phyloP scores from a whole-genome alignment of 306 rosid species.

The Medicago truncatula region DNA sequence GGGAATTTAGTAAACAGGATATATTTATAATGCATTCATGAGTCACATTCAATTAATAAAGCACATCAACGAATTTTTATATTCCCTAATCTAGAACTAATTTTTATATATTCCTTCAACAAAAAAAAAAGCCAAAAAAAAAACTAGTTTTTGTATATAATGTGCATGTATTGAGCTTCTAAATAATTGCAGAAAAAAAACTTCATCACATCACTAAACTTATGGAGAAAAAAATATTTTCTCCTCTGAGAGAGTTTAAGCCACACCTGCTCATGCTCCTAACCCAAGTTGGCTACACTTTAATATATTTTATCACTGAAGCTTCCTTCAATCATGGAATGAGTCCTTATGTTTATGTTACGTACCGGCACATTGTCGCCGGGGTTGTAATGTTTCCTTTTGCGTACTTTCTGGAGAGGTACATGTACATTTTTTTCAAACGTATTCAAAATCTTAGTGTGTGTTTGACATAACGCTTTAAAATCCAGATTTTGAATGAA shows the following conservation, averaged over 20 bases:
- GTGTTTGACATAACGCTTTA: background rate
- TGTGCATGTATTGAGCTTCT: constrained; percentile 37
- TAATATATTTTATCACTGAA: constrained; percentile 67
- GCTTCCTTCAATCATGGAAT: constrained; percentile 91
- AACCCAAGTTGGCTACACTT: constrained; percentile 60
- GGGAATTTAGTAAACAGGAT: constrained; percentile 38
- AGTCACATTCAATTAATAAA: constrained; percentile 40
- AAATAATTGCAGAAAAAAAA: constrained; percentile 29
- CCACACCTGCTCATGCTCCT: constrained; percentile 74
- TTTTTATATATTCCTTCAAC: background rate
- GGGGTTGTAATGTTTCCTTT: constrained; percentile 65
- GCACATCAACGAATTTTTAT: too few relatives aligned
- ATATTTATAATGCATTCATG: constrained; percentile 42
- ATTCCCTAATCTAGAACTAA: too few relatives aligned
- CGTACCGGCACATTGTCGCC: constrained; percentile 72
- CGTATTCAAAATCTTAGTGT: background rate
- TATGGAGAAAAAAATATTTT: constrained; percentile 39
- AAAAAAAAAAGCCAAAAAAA: too few relatives aligned
- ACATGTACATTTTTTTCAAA: background rate
- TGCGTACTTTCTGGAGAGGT: constrained; percentile 87
- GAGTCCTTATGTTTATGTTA: constrained; percentile 82
- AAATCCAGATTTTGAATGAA: background rate
- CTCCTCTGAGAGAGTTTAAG: constrained; percentile 52
- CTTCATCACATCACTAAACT: background rate
- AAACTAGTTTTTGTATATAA: background rate